Percentiles rank a stretch among this genome's conserved stretches.
Evolutionary conservation across 2,329 filamentous ascomycete species (phyloP).

Genomic region (Phaeosphaeriaceae sp.): DNA sequence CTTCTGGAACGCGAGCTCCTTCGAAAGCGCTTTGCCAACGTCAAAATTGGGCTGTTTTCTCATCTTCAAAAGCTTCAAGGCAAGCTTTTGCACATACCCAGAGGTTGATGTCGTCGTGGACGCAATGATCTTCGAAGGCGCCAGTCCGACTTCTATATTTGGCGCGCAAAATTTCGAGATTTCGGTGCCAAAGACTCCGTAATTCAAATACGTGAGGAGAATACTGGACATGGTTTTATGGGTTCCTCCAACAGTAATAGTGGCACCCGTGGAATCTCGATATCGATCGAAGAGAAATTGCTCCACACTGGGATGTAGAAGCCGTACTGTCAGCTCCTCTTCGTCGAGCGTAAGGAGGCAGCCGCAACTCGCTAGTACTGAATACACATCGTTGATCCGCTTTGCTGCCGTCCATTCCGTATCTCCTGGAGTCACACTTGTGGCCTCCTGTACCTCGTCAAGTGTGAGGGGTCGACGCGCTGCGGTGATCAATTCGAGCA

Average conservation of each 20-base stretch:
- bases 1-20: too few relatives aligned
- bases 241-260: neutral
- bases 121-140: constrained; percentile 15
- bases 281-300: constrained; percentile 2
- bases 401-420: constrained; percentile 13
- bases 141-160: constrained; percentile 8
- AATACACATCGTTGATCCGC: constrained; percentile 18
- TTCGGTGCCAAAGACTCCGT: constrained; percentile 24
- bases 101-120: constrained; percentile 11
- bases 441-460: constrained; percentile 50
- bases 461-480: constrained; percentile 40
- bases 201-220: constrained; percentile 29
- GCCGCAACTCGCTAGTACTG: constrained; percentile 23
- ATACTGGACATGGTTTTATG: constrained; percentile 21
- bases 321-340: constrained; percentile 27
- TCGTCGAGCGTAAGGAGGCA: constrained; percentile 28
- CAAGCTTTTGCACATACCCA: constrained; percentile 9
- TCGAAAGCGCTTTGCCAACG: constrained; percentile 11
- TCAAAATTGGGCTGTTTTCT: constrained; percentile 12
- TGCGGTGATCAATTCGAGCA: constrained; percentile 40
- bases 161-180: constrained; percentile 8
- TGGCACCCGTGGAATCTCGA: neutral
- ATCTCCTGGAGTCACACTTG: constrained; percentile 48
- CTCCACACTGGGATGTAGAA: neutral
- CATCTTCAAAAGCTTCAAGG: constrained; percentile 11